Evolutionary conservation across 2,329 filamentous ascomycete genomes (phyloP).

Genomic region (Aspergillus sp.): DNA sequence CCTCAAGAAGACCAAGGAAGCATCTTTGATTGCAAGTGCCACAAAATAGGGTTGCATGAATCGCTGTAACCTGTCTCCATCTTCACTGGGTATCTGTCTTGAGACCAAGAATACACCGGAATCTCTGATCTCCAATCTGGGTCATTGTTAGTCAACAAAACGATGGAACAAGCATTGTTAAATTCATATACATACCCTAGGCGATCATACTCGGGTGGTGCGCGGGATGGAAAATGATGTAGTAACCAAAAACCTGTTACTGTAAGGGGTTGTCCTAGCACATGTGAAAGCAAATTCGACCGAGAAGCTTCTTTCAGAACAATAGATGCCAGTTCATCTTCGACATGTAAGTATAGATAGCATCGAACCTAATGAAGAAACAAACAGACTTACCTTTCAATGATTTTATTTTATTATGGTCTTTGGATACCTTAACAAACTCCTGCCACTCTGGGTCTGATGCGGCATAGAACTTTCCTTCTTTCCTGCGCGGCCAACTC

Average conservation of each 20-base stretch:
- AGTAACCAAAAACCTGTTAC: conserved; percentile 53
- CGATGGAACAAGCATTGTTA: not conserved
- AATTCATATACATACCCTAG: conserved; percentile 45
- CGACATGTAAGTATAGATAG: conserved; percentile 5
- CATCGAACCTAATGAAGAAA: not conserved
- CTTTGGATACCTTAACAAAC: conserved; percentile 52
- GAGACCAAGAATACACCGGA: conserved; percentile 20
- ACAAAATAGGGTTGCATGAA: conserved; percentile 26
- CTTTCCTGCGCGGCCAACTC: conserved; percentile 39
- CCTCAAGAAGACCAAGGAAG: conserved; percentile 22
- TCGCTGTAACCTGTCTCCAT: conserved; percentile 22
- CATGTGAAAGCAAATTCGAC: conserved; percentile 37
- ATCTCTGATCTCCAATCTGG: conserved; percentile 22
- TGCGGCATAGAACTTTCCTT: conserved; percentile 23
- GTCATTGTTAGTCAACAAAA: conserved; percentile 5
- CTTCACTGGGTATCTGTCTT: conserved; percentile 20
- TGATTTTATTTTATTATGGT: conserved; percentile 40
- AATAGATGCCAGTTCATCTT: conserved; percentile 42
- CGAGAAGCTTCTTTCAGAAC: conserved; percentile 37
- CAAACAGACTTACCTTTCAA: conserved; percentile 35
- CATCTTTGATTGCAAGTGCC: conserved; percentile 26
- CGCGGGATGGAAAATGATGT: conserved; percentile 50
- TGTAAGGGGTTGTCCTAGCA: conserved; percentile 43
- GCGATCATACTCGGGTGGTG: conserved; percentile 53
- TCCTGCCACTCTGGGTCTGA: conserved; percentile 56